A percentile compares a stretch with the other conserved stretches of the same genome.
Evolutionary conservation across 768 basidiomycete genomes (phyloP).

Genomic region (Suillus brevipes): DNA sequence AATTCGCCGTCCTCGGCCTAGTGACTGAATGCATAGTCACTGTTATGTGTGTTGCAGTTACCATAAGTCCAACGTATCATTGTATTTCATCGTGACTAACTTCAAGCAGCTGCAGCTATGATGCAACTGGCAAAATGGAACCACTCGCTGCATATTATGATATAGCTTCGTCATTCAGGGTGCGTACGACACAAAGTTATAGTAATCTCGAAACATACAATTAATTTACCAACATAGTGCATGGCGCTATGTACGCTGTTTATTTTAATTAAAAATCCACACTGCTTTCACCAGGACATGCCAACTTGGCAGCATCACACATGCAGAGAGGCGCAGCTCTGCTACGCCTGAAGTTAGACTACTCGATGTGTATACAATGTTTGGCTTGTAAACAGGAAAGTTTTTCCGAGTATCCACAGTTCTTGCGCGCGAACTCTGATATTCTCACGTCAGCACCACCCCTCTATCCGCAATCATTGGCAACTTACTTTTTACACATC

Average conservation of each 20-base stretch:
- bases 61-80: background rate
- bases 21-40: background rate
- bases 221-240: background rate
- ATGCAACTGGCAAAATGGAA: background rate
- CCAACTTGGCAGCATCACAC: background rate
- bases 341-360: background rate
- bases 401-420: background rate
- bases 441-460: background rate
- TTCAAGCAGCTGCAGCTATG: background rate
- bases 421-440: background rate
- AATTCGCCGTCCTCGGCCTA: background rate
- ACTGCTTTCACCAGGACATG: background rate
- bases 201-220: background rate
- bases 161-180: background rate
- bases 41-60: background rate
- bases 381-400: background rate
- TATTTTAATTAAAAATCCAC: background rate
- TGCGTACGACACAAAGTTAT: background rate
- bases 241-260: background rate
- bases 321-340: background rate
- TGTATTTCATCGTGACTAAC: background rate
- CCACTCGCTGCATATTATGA: background rate
- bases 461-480: background rate
- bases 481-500: background rate
- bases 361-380: background rate